Evolutionary conservation across 805 yeast species (phyloP).

Genomic region (Candida tallmaniae): DNA sequence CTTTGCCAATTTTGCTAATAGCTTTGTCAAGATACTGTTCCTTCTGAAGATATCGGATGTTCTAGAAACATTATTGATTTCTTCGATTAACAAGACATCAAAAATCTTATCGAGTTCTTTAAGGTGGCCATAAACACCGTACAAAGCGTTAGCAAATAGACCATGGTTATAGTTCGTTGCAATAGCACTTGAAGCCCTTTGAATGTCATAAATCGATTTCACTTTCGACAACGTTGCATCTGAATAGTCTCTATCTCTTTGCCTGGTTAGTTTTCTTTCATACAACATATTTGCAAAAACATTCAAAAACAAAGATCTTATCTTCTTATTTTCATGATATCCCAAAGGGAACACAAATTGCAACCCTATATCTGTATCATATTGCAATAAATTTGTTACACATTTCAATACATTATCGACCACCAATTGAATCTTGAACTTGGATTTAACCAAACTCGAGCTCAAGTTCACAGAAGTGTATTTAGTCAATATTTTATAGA

Average conservation of each 20-base stretch:
- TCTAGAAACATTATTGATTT: constrained; percentile 54
- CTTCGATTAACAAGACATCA: constrained; percentile 52
- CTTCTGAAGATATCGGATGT: constrained; percentile 74
- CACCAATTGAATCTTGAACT: constrained; percentile 53
- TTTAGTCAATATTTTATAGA: constrained; percentile 49
- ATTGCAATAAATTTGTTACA: constrained; percentile 62
- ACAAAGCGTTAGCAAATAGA: constrained; percentile 60
- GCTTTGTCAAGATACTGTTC: constrained; percentile 76
- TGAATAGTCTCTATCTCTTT: constrained; percentile 25
- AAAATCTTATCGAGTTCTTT: constrained; percentile 42
- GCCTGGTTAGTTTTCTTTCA: constrained; percentile 24
- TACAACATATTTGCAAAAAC: constrained; percentile 67
- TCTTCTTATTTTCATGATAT: constrained; percentile 59
- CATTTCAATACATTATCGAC: constrained; percentile 62
- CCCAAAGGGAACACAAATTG: constrained; percentile 75
- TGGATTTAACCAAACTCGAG: constrained; percentile 18
- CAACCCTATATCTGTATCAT: constrained; percentile 75
- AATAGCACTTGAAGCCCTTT: constrained; percentile 50
- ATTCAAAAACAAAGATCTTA: constrained; percentile 68
- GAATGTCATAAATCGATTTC: constrained; percentile 38
- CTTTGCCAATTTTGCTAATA: constrained; percentile 67
- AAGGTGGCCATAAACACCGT: constrained; percentile 47
- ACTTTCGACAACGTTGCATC: constrained; percentile 22
- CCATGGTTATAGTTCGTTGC: constrained; percentile 72
- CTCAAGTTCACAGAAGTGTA: constrained; percentile 22